These are phyloP conservation scores for Trichocladium uniseriatum DNA, from an alignment of 495 filamentous ascomycete species.

Conservation along the genomic window DNA sequence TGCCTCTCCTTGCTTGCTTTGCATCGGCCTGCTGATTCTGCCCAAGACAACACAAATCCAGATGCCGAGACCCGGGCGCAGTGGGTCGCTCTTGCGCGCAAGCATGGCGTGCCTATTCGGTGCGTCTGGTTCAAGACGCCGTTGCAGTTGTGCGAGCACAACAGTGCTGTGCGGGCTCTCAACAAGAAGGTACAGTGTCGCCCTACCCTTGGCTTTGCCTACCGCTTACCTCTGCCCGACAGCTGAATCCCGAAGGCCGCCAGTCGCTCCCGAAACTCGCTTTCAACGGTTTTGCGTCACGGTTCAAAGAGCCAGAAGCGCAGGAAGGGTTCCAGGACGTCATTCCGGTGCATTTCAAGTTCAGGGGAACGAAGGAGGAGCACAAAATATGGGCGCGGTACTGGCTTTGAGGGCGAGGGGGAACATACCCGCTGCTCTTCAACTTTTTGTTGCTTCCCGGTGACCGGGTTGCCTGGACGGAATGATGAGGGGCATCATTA, in stretches of 20 bases:
- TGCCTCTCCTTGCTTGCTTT: neutral
- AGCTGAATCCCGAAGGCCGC: constrained; percentile 78
- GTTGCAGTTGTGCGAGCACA: constrained; percentile 71
- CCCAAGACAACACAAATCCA: constrained; percentile 84
- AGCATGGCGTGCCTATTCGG: constrained; percentile 64
- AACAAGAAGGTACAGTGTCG: constrained; percentile 42
- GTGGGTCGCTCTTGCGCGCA: constrained; percentile 66
- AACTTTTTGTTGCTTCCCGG: no score
- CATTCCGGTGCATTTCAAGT: constrained; percentile 53
- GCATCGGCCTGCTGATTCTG: neutral
- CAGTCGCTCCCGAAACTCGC: constrained; percentile 66
- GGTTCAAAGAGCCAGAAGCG: constrained; percentile 61
- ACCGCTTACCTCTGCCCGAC: constrained; percentile 4
- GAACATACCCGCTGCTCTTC: neutral
- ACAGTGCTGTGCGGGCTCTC: constrained; percentile 73
- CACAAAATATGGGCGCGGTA: constrained; percentile 61
- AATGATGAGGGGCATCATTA: no score
- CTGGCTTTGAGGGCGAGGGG: constrained; percentile 48
- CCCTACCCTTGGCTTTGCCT: neutral
- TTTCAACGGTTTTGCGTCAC: constrained; percentile 60
- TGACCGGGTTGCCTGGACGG: no score
- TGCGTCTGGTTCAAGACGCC: constrained; percentile 77
- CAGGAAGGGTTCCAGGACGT: constrained; percentile 83
- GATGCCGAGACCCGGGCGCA: constrained; percentile 61
- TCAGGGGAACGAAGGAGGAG: constrained; percentile 39